Base-by-base conservation (phyloP, 2,329 filamentous ascomycete species). In the Xylaria hypoxylon region DNA sequence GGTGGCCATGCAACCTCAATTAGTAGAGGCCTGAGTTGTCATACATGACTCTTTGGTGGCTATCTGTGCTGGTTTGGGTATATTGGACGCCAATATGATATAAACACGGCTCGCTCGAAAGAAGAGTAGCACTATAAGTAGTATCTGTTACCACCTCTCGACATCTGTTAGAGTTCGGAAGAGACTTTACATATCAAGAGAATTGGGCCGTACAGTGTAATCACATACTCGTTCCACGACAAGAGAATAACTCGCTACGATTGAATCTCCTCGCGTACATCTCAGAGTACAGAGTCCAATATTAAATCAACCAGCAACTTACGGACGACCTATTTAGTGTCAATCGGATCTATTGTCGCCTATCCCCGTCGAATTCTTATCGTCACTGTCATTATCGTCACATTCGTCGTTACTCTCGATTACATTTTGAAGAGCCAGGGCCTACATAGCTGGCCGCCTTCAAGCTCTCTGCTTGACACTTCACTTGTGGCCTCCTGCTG, bases 1-100 rank as follows among this genome's bases (percentile, higher is more conserved):
- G 72, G 70, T 77, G 72, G 71, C 74, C 74, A 77, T 77, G 75
- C 72, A 77, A 77, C 74, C 75, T 73, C 73, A 76, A 75, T 73
- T 69, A 72, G 68, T 66, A 76, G 72, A 67, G 72, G 72, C 71
- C 69, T 75, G 74, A 71, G 73, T 74, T 73, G 73, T 75, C 71
- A 72, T 73, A 64, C 70, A 72, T 74, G 71, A 74, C 71, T 74
- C 70, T 69, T 58, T 69, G 60, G 45, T 68, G 66, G 68, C 72
- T 72, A 70, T 68, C 70, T 70, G 70, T 70, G 70, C 51, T 70
- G 70, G 70, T 72, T 68, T 72, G 72, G 73, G 71, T 70, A 74
- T 69, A 71, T 71, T 73, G 66, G 68, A 70, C 69, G 67, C 68
- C 70, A 74, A 68, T 69, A 74, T 73, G 71, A 71, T 65, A 68